These are phyloP conservation scores for Phialemoniopsis sp. DNA, from an alignment of 2,329 filamentous ascomycete genomes.

Conservation along the genomic window DNA sequence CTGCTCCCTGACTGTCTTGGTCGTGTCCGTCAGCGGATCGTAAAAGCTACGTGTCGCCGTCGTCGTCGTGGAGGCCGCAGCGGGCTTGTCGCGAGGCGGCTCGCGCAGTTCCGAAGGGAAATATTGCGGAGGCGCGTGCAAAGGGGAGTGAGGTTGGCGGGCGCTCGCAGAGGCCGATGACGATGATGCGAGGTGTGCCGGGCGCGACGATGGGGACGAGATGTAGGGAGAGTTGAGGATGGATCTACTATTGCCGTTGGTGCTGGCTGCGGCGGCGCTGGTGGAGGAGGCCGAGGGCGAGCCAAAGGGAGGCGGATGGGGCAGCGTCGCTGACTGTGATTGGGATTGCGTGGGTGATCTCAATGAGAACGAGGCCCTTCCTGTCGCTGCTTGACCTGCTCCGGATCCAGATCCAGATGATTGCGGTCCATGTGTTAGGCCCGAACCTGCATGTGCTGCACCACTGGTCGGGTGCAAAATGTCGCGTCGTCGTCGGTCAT, in stretches of 20 bases:
- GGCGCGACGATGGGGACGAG: too few relatives aligned
- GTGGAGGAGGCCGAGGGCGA: constrained; percentile 22
- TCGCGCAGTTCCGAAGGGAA: neutral
- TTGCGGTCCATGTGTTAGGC: too few relatives aligned
- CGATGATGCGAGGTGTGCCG: neutral
- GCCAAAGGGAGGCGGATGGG: constrained; percentile 17
- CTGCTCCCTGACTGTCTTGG: constrained; percentile 37
- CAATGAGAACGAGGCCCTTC: constrained; percentile 39
- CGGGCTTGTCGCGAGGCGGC: constrained; percentile 7
- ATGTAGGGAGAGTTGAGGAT: too few relatives aligned
- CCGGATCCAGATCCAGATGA: constrained; percentile 1
- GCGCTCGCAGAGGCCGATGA: neutral
- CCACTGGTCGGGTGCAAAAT: constrained; percentile 31
- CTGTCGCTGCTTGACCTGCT: constrained; percentile 23
- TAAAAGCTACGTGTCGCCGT: constrained; percentile 39
- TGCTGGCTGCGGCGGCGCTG: constrained; percentile 20
- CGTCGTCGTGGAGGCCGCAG: too few relatives aligned
- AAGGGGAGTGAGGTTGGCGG: constrained; percentile 2
- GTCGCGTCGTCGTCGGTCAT: constrained; percentile 38
- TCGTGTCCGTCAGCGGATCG: constrained; percentile 48
- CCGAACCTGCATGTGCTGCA: neutral
- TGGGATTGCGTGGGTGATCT: constrained; percentile 44
- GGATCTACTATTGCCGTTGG: constrained; percentile 17
- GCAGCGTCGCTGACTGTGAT: constrained; percentile 19
- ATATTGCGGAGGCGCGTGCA: constrained; percentile 1